Evolutionary conservation across 2,329 filamentous ascomycete genomes (phyloP).

Genomic region (Talaromyces marneffei): DNA sequence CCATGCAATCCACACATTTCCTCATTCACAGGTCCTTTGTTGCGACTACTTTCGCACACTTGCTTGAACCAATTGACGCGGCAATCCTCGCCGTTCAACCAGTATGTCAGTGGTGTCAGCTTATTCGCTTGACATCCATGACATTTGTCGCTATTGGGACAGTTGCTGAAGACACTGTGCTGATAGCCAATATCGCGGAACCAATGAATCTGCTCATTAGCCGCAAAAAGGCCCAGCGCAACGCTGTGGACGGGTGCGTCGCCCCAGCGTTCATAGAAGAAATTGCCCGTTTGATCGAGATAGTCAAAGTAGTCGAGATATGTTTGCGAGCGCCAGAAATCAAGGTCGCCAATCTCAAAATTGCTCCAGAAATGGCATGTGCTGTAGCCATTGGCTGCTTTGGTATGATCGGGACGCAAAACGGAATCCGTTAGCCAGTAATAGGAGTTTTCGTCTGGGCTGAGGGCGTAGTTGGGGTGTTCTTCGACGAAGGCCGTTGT

Average conservation of each 20-base stretch:
- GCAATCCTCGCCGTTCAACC: conserved; percentile 85
- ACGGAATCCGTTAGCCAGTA: conserved; percentile 76
- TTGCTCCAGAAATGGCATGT: conserved; percentile 99
- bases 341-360: conserved; percentile 91
- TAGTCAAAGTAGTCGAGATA: conserved; percentile 97
- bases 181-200: conserved; percentile 99
- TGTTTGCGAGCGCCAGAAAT: conserved; percentile 80
- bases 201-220: conserved; percentile 88
- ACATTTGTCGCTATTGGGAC: conserved; percentile 92
- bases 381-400: conserved; percentile 82
- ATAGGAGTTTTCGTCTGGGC: conserved; percentile 71
- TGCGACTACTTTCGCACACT: conserved; percentile 37
- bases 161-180: conserved; percentile 98
- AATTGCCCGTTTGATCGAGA: conserved; percentile 85
- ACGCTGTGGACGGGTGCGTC: conserved; percentile 97
- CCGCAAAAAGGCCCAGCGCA: conserved; percentile 84
- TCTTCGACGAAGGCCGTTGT: conserved; percentile 83
- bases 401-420: conserved; percentile 70
- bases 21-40: conserved; percentile 4
- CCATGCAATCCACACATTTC: conserved; percentile 10
- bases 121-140: conserved; percentile 72
- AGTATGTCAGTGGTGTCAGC: conserved; percentile 65
- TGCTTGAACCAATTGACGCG: conserved; percentile 96
- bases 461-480: conserved; percentile 67
- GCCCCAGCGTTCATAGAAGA: conserved; percentile 98